A percentile compares a stretch with the other conserved stretches of the same genome.
Conservation (phyloP, 306 rosid species). For the Styphnolobium japonicum region DNA sequence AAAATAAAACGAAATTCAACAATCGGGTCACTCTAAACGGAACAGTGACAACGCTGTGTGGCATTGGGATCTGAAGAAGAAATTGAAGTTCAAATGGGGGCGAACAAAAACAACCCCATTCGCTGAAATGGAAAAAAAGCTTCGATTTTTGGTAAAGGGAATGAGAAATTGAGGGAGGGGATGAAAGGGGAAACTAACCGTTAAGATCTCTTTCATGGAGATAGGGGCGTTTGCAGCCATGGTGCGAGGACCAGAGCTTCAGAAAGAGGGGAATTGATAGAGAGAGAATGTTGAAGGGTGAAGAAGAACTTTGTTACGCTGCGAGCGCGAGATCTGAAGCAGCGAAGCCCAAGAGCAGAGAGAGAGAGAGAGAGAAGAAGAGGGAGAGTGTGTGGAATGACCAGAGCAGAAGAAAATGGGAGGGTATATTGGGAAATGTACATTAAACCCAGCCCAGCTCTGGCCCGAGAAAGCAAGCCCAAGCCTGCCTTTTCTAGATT, state of each 20-base stretch:
- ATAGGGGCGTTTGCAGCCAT: slow-evolving; percentile 77
- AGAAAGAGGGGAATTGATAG: slow-evolving; percentile 1
- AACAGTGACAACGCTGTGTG: slow-evolving; percentile 5
- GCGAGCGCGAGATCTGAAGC: slow-evolving; percentile 44
- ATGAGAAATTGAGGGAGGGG: neutral
- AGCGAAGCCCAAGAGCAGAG: slow-evolving; percentile 2
- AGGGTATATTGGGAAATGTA: slow-evolving; percentile 3
- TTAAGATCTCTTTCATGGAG: slow-evolving; percentile 62
- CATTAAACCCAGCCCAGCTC: neutral
- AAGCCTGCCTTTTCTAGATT: too few species aligned
- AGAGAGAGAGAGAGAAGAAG: slow-evolving; percentile 18
- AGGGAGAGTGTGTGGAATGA: slow-evolving; percentile 30
- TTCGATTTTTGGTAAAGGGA: neutral
- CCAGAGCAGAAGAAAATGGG: neutral
- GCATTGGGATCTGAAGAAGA: slow-evolving; percentile 23
- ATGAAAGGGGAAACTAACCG: slow-evolving; percentile 44
- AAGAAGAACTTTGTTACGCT: slow-evolving; percentile 10
- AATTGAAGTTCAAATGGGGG: neutral
- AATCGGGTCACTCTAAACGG: slow-evolving; percentile 4
- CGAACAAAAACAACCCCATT: neutral
- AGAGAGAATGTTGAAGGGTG: slow-evolving; percentile 12
- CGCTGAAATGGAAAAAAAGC: neutral
- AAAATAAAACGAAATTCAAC: neutral
- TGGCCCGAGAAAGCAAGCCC: neutral
- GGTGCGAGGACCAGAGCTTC: slow-evolving; percentile 29